phyloP scores from a whole-genome alignment of 2,329 filamentous ascomycete species.

The Microsporum canis region DNA sequence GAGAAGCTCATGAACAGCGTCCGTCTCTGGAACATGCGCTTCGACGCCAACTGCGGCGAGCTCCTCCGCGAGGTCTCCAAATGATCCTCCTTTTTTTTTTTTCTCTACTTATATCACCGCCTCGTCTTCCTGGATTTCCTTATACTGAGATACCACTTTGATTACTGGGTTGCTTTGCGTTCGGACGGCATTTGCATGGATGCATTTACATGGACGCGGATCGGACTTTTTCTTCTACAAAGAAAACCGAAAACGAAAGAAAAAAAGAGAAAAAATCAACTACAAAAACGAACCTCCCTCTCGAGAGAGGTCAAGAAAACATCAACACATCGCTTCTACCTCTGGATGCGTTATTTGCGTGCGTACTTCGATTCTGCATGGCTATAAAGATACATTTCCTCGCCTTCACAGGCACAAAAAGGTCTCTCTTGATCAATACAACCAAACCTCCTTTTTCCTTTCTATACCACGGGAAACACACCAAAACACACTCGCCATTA shows the following conservation, averaged over 20 bases:
- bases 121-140: background rate
- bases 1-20: constrained; percentile 87
- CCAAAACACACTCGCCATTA: background rate
- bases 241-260: background rate
- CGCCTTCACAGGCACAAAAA: background rate
- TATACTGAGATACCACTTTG: background rate
- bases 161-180: background rate
- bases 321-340: background rate
- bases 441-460: background rate
- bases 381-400: background rate
- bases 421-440: background rate
- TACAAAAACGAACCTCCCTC: background rate
- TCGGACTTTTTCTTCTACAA: background rate
- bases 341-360: background rate
- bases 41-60: constrained; percentile 90
- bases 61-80: constrained; percentile 44
- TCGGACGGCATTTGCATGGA: background rate
- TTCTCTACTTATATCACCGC: background rate
- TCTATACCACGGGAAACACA: background rate
- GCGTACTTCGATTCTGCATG: background rate
- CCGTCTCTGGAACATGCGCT: constrained; percentile 81
- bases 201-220: background rate
- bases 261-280: background rate
- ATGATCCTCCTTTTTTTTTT: background rate
- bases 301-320: background rate